Conservation (phyloP, 805 yeast genomes). For the Metschnikowia borealis region DNA sequence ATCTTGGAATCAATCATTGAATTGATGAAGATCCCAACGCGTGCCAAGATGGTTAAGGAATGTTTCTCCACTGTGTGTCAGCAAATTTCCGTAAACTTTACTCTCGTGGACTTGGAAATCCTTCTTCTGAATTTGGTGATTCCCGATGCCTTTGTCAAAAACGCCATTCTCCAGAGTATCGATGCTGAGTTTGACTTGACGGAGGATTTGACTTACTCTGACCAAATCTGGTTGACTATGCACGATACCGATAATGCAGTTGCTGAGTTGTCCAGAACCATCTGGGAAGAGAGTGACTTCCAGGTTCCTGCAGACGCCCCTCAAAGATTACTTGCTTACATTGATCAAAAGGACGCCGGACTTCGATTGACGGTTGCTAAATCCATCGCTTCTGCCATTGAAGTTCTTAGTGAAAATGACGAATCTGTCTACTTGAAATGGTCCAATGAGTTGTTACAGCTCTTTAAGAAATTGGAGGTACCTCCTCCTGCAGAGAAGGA, state of each 20-base stretch:
- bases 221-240: conserved; percentile 73
- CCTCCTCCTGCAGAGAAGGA: conserved; percentile 79
- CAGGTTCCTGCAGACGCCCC: conserved; percentile 45
- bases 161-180: conserved; percentile 73
- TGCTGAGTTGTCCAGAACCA: conserved; percentile 65
- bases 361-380: conserved; percentile 69
- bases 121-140: conserved; percentile 55
- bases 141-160: conserved; percentile 67
- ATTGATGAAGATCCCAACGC: conserved; percentile 68
- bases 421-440: conserved; percentile 26
- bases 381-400: conserved; percentile 60
- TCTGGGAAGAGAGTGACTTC: conserved; percentile 79
- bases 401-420: conserved; percentile 23
- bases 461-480: conserved; percentile 56
- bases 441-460: conserved; percentile 44
- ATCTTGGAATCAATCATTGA: conserved; percentile 60
- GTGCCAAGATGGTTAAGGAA: conserved; percentile 79
- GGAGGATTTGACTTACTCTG: conserved; percentile 44
- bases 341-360: conserved; percentile 58
- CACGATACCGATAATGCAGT: conserved; percentile 68
- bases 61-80: conserved; percentile 76
- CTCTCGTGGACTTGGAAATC: conserved; percentile 52
- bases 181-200: conserved; percentile 77
- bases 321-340: conserved; percentile 42
- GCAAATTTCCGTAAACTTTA: conserved; percentile 61